Percentiles rank a stretch among this genome's conserved stretches.
These are phyloP conservation scores for Metschnikowia picachoensis DNA, from an alignment of 805 yeast genomes.

Conservation along the genomic window DNA sequence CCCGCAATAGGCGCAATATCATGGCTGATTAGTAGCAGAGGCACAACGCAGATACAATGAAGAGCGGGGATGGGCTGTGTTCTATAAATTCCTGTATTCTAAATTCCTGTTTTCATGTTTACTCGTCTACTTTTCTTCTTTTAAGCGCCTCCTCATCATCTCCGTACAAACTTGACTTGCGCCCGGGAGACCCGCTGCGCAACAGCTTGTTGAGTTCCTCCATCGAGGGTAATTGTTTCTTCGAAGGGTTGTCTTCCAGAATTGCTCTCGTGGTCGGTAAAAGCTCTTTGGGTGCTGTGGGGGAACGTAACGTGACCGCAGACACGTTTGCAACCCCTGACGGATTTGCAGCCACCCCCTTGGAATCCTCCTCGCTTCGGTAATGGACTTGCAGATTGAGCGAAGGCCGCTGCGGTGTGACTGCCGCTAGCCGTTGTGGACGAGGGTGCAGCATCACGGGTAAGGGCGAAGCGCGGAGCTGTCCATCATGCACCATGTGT, in stretches of 20 bases:
- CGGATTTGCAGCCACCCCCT: neutral
- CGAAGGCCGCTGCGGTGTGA: constrained; percentile 15
- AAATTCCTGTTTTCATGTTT: neutral
- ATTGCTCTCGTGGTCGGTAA: neutral
- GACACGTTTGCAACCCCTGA: neutral
- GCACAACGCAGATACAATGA: no score
- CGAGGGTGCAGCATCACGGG: constrained; percentile 15
- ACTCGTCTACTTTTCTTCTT: constrained; percentile 14
- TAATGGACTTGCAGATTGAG: constrained; percentile 2
- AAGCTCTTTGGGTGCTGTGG: neutral
- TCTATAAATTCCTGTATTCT: neutral
- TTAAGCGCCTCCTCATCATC: constrained; percentile 11
- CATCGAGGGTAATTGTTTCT: constrained; percentile 32
- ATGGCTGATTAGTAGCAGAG: no score
- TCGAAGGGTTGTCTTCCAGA: constrained; percentile 3
- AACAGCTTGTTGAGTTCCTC: constrained; percentile 34
- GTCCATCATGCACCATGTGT: constrained; percentile 13
- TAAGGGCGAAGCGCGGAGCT: constrained; percentile 15
- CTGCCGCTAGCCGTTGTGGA: constrained; percentile 7
- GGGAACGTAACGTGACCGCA: neutral
- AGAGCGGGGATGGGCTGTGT: no score
- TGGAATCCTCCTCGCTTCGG: neutral
- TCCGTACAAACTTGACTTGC: neutral
- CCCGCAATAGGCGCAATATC: no score
- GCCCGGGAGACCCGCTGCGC: constrained; percentile 13